Percentiles rank a stretch among this genome's conserved stretches.
Evolutionary conservation across 768 basidiomycete species (phyloP).

Genomic region (Cantharellus anzutake): DNA sequence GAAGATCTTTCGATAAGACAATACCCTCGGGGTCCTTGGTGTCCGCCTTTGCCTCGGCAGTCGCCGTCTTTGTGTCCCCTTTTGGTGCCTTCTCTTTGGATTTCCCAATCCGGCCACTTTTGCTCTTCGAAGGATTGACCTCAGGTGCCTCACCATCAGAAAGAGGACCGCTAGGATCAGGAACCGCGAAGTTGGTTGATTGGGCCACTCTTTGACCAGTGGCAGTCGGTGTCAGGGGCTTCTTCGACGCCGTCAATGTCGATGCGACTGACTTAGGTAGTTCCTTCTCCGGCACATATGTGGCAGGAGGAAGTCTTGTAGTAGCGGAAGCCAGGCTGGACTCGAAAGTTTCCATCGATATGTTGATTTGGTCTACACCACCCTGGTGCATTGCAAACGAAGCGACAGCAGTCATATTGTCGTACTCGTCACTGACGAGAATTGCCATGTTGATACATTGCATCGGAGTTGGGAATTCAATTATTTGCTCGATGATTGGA

Average conservation of each 20-base stretch:
- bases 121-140: neutral
- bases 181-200: neutral
- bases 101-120: neutral
- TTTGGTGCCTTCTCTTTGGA: conserved; percentile 18
- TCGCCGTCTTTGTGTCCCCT: conserved; percentile 45
- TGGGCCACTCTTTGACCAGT: neutral
- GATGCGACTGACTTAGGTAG: neutral
- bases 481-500: conserved; percentile 59
- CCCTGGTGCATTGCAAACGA: conserved; percentile 78
- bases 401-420: conserved; percentile 24
- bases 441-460: conserved; percentile 82
- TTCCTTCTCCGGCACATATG: neutral
- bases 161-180: neutral
- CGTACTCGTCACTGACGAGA: conserved; percentile 37
- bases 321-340: conserved; percentile 34
- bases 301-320: conserved; percentile 29
- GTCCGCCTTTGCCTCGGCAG: conserved; percentile 25
- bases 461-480: conserved; percentile 69
- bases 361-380: conserved; percentile 78
- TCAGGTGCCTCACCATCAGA: neutral
- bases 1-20: conserved; percentile 55
- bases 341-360: conserved; percentile 74
- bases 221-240: neutral
- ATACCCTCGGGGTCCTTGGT: conserved; percentile 23
- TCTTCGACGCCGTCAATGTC: neutral